Evolutionary conservation across 768 basidiomycete genomes (phyloP).

Genomic region (Amanita molliuscula): DNA sequence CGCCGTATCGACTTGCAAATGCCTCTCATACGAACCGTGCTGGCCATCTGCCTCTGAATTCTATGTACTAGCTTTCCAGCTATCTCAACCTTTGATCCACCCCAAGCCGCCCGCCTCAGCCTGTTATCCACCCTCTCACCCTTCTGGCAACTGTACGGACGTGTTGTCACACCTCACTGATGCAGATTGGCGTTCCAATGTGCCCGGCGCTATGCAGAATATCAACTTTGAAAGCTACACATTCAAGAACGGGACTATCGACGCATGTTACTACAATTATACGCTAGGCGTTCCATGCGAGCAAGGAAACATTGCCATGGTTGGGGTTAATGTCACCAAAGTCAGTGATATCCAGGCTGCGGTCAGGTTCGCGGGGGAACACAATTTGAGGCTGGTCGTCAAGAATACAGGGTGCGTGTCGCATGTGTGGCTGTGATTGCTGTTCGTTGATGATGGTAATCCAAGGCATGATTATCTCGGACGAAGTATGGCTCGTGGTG

Average conservation of each 20-base stretch:
- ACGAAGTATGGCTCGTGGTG: conserved; percentile 30
- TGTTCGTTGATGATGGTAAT: conserved; percentile 8
- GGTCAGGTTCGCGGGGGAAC: conserved; percentile 4
- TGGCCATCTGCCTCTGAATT: conserved; percentile 30
- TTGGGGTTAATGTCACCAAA: conserved; percentile 29
- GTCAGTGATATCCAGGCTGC: conserved; percentile 26
- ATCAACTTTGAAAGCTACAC: conserved; percentile 20
- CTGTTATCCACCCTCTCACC: conserved; percentile 27
- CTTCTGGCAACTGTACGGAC: conserved; percentile 27
- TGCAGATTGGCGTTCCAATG: conserved; percentile 29
- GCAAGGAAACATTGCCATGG: conserved; percentile 31
- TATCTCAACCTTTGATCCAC: conserved; percentile 34
- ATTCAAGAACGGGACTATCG: conserved; percentile 35
- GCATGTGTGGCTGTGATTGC: background rate
- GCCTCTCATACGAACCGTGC: conserved; percentile 28
- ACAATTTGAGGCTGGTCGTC: conserved; percentile 27
- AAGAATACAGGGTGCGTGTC: conserved; percentile 23
- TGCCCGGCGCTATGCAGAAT: conserved; percentile 28
- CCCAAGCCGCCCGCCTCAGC: conserved; percentile 28
- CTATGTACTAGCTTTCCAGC: conserved; percentile 17
- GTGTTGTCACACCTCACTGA: conserved; percentile 18
- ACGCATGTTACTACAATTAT: conserved; percentile 40
- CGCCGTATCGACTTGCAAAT: conserved; percentile 17
- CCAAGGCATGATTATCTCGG: conserved; percentile 33
- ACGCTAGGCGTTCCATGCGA: conserved; percentile 26